Conservation (phyloP, 495 filamentous ascomycete species). For the Amniculicola lignicola region DNA sequence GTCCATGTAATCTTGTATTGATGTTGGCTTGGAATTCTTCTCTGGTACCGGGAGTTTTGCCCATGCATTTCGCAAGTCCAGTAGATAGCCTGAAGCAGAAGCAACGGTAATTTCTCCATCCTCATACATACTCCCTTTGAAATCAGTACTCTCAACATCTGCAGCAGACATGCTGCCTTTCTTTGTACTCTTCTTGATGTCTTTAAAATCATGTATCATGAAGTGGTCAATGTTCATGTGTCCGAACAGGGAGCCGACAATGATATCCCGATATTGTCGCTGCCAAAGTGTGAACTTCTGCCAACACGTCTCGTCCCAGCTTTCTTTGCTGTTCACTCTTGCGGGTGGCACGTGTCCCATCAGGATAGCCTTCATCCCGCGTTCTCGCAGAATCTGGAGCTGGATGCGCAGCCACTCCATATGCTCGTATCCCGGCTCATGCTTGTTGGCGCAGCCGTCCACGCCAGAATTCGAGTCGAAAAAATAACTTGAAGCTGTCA, state of each 20-base stretch:
- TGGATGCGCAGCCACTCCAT: slow-evolving; percentile 97
- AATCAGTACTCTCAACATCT: background rate
- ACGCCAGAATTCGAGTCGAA: slow-evolving; percentile 88
- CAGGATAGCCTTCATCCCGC: slow-evolving; percentile 91
- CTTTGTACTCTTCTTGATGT: slow-evolving; percentile 60
- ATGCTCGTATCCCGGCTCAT: slow-evolving; percentile 86
- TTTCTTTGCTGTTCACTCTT: slow-evolving; percentile 72
- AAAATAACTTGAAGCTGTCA: slow-evolving; percentile 60
- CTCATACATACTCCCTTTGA: slow-evolving; percentile 27
- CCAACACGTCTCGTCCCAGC: slow-evolving; percentile 96
- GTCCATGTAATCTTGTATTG: slow-evolving; percentile 39
- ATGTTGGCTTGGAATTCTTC: slow-evolving; percentile 8
- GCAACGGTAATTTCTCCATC: slow-evolving; percentile 51
- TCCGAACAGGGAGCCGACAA: slow-evolving; percentile 75
- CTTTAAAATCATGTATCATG: slow-evolving; percentile 79
- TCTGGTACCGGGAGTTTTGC: slow-evolving; percentile 63
- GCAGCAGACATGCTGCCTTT: slow-evolving; percentile 43
- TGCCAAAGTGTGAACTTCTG: slow-evolving; percentile 94
- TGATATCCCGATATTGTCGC: slow-evolving; percentile 83
- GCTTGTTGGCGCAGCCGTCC: slow-evolving; percentile 74
- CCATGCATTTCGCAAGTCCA: slow-evolving; percentile 75
- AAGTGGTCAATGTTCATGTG: slow-evolving; percentile 99
- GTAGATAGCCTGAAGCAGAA: slow-evolving; percentile 73
- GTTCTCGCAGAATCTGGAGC: slow-evolving; percentile 72
- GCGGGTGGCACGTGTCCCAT: slow-evolving; percentile 94